Base-by-base conservation (phyloP, 352 stramenopile species). In the Pythium guiyangense region DNA sequence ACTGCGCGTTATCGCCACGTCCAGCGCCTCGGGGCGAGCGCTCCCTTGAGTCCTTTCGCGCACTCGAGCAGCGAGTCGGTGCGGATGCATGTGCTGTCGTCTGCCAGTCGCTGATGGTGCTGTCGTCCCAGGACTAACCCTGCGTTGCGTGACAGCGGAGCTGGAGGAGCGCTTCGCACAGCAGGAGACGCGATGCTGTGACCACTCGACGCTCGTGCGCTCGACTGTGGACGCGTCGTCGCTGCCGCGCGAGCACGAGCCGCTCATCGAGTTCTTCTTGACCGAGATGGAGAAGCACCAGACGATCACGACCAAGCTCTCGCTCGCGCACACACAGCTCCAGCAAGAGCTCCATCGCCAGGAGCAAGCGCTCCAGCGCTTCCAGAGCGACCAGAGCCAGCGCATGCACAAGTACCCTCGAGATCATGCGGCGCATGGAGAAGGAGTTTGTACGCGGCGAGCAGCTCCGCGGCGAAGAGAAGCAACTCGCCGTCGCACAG, bases 261-360 rank as follows among this genome's bases (percentile, higher is more conserved):
- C 77, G 29, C 54, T 81, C 27, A 61, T 76, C 40, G 71, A 81
- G 46, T 81, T 81, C 44, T 74, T 81, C 49, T 45, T 70, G 11
- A 72, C 63, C 15, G 71, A 81, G 62, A 59, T 81, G 67, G 71
- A 81, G 54, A 77, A 81, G 42, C 62, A 81, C 59, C 68, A 70
- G 43, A 54, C 49, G 17, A 57, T 70, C 43, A 70, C 68, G 39
- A 31, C 58, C 9, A 57, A 69, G 27, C 65, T 77, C 42, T 57
- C 65, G 26, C 46, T 51, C 10, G 63, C 61, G 1, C 54, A 71
- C 34, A 45, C 47, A 17, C 57, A 63, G 49, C 59, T 80, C 39
- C 64, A 80, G 51, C 55, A 67, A 14, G 61, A 70, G 45, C 56
- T 77, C 22, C 46, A 64, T 5, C 47, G 57, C 37, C 69, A 68